phyloP scores from a whole-genome alignment of 345 rosid genomes.

The Microcos paniculata region DNA sequence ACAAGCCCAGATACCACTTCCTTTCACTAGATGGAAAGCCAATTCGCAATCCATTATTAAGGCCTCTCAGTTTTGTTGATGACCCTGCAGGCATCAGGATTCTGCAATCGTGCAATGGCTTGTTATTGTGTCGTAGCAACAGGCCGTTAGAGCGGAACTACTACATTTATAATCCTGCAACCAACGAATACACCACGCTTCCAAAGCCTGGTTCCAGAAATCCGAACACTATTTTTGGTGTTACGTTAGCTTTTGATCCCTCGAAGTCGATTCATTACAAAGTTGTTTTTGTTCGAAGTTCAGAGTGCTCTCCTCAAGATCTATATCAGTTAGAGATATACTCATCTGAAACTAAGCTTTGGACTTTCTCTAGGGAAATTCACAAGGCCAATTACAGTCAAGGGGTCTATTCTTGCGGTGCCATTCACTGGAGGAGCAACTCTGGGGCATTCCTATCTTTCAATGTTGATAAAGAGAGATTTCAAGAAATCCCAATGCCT shows the following conservation, averaged over 20 bases:
- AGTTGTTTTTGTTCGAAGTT: slow-evolving; percentile 32
- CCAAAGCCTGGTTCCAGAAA: slow-evolving; percentile 8
- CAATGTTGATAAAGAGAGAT: slow-evolving; percentile 25
- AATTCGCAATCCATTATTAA: slow-evolving; percentile 12
- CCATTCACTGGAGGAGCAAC: slow-evolving; percentile 34
- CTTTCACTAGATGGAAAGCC: slow-evolving; percentile 16
- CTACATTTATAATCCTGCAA: slow-evolving; percentile 43
- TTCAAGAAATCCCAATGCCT: slow-evolving; percentile 32
- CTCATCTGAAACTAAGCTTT: slow-evolving; percentile 33
- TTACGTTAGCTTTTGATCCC: slow-evolving; percentile 48
- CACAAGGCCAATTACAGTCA: neutral
- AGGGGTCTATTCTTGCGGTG: slow-evolving; percentile 30
- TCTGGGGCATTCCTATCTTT: slow-evolving; percentile 21
- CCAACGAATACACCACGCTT: slow-evolving; percentile 31
- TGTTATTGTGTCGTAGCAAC: slow-evolving; percentile 41
- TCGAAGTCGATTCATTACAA: slow-evolving; percentile 33
- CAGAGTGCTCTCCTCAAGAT: neutral
- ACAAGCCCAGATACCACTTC: slow-evolving; percentile 9
- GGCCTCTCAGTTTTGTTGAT: slow-evolving; percentile 26
- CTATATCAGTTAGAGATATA: slow-evolving; percentile 32
- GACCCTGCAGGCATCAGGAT: slow-evolving; percentile 27
- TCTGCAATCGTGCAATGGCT: slow-evolving; percentile 53
- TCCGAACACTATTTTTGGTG: slow-evolving; percentile 6
- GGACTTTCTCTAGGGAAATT: slow-evolving; percentile 30
- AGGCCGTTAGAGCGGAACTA: neutral